Evolutionary conservation across 371 early-diverging fungal genomes (phyloP), one percentile per base, ranked within the genome.

Genomic region (Cokeromyces recurvatus): DNA sequence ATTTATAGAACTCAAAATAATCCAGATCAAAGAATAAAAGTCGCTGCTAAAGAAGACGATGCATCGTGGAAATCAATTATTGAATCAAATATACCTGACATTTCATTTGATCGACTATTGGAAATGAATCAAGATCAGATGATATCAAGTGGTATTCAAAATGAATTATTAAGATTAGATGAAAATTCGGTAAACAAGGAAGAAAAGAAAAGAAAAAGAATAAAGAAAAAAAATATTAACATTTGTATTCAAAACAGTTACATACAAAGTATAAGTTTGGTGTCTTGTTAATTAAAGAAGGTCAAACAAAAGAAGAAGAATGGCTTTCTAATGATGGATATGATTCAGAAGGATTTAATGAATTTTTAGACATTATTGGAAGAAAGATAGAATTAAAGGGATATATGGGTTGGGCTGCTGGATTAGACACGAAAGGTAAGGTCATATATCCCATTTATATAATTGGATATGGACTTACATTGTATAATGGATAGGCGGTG

Each of bases 261-360:
- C 85, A 85, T 46, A 55, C 77, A 25, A 68, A 65, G 29, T 89
- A 88, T 63, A 91, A 91, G 63, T 89, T 89, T 78, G 92, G 90
- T 3, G 83, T 91, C 1, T 59, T 81, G 14, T 77, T 86, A 56
- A 61, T 90, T 4, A 76, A 66, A 44, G 66, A 75, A 20, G 85
- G 85, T 3, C 90, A 91, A 52, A 72, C 74, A 5, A 75, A 68
- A n/a, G 92, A 91, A 60, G 88, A 86, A 48, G 87, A 90, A 29
- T 85, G 88, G 87, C 79, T 90, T 48, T 60, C 71, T 14, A 91
- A 91, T 58, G 55, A 68, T 40, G 57, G 76, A 36, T 64, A 79
- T 11, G 83, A 87, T 12, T 84, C 88, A 9, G 68, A 73, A 0
- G 58, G 64, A 2, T 88, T 85, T 62, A 67, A 81, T 25, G 61